A percentile compares a stretch with the other conserved stretches of the same genome.
Evolutionary conservation across 1,139 yeast species (phyloP).

Genomic region (Lodderomyces elongisporus): DNA sequence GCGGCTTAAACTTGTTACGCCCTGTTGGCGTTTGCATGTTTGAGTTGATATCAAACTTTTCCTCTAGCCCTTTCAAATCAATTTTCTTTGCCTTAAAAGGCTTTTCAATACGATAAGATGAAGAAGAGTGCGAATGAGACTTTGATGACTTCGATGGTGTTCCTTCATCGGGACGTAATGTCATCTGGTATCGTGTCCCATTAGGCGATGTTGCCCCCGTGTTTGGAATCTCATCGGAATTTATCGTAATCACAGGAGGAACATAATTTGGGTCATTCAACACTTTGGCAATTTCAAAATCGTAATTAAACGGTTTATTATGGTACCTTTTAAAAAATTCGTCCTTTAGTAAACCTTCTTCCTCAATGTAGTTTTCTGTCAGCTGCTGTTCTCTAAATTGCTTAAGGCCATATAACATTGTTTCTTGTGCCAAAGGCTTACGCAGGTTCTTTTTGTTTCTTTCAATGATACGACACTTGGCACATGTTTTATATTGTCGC

Average conservation of each 20-base stretch:
- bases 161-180: slow-evolving; percentile 6
- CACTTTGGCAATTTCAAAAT: slow-evolving; percentile 14
- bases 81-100: slow-evolving; percentile 1
- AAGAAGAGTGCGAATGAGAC: neutral
- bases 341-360: slow-evolving; percentile 30
- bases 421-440: slow-evolving; percentile 45
- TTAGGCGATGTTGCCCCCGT: slow-evolving; percentile 6
- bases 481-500: slow-evolving; percentile 54
- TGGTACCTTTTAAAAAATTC: slow-evolving; percentile 20
- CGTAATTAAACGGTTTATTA: slow-evolving; percentile 16
- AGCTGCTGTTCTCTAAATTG: slow-evolving; percentile 43
- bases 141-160: slow-evolving; percentile 1
- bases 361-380: slow-evolving; percentile 37
- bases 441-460: slow-evolving; percentile 44
- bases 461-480: slow-evolving; percentile 55
- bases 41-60: slow-evolving; percentile 1
- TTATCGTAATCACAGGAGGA: slow-evolving; percentile 11
- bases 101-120: slow-evolving; percentile 2
- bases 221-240: slow-evolving; percentile 6
- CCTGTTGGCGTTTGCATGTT: slow-evolving; percentile 4
- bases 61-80: neutral
- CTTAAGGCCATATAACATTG: slow-evolving; percentile 45
- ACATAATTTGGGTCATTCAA: slow-evolving; percentile 14
- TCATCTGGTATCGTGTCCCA: slow-evolving; percentile 11
- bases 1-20: neutral